Percentiles rank a stretch among this genome's conserved stretches.
phyloP scores from a whole-genome alignment of 257 asterid genomes.

The Sherardia arvensis region DNA sequence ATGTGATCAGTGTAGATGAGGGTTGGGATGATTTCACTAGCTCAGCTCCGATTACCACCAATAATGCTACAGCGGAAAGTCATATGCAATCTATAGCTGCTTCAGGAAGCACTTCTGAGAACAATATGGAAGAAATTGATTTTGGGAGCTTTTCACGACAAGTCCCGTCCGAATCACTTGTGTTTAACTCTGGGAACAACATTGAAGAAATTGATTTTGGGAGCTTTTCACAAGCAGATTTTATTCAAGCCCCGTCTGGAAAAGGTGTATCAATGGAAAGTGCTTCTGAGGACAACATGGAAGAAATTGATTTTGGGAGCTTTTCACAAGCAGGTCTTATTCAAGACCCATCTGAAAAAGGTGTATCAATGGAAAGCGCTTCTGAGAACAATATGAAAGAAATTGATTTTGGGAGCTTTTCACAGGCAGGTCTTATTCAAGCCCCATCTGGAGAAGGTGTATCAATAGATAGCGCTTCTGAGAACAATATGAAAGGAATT shows the following conservation, averaged over 20 bases:
- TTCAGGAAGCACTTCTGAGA: conserved; percentile 28
- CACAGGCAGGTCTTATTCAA: conserved; percentile 35
- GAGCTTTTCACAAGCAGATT: conserved; percentile 36
- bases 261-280: conserved; percentile 22
- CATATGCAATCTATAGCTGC: conserved; percentile 23
- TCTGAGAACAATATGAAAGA: conserved; percentile 27
- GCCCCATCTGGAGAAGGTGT: conserved; percentile 23
- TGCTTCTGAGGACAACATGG: conserved; percentile 26
- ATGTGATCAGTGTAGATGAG: conserved; percentile 18
- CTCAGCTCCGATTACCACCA: conserved; percentile 32
- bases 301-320: conserved; percentile 35
- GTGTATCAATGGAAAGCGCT: conserved; percentile 23
- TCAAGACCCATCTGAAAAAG: conserved; percentile 25
- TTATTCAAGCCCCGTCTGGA: conserved; percentile 27
- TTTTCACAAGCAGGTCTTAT: conserved; percentile 36
- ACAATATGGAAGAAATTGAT: conserved; percentile 30
- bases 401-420: conserved; percentile 36
- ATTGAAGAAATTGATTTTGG: conserved; percentile 34
- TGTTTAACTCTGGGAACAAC: conserved; percentile 30
- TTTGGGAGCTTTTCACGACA: conserved; percentile 37
- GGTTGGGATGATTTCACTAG: conserved; percentile 67
- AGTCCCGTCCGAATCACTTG: conserved; percentile 28
- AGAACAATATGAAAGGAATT: conserved; percentile 27
- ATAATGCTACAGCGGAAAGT: conserved; percentile 24
- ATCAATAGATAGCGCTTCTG: conserved; percentile 26